Evolutionary conservation across 1,284 basidiomycete species (phyloP), one percentile per base, ranked within the genome.

Genomic region (Hortiboletus rubellus): DNA sequence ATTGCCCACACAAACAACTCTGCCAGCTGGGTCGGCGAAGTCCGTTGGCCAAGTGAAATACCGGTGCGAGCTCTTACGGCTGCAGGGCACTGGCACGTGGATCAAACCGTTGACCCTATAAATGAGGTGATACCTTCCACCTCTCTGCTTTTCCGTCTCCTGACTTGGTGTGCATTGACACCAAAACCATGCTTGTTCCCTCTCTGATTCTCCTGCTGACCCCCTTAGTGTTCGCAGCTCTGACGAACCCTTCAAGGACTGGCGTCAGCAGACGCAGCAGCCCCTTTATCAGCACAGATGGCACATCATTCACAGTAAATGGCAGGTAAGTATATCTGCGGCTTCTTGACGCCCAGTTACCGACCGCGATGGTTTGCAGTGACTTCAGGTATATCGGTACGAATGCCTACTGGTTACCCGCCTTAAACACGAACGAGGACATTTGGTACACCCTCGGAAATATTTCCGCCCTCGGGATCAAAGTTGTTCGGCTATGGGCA

Each of bases 401-500:
- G 2, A 85, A 85, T 60, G 83, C 81, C 3, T 89, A 88, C 71
- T 89, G 87, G 87, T 66, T 89, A 31, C 74, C 82, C 31, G 70
- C 79, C 14, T 67, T 89, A 31, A 82, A 83, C 55, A 77, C 75
- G 24, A 75, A 82, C 24, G 66, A 81, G 46, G 86, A 88, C 66
- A 82, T 89, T 27, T 78, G 83, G 60, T 66, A 72, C 50, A 85
- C 83, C 2, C 74, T 89, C 42, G 74, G 76, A 14, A 81, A 80
- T 47, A 87, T 89, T 63, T 78, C 80, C 14, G 74, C 76, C 11
- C 74, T 77, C 6, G 84, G 85, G 2, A 77, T 86, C 59, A 85
- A 79, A 55, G 85, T 86, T 30, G 78, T 88, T 18, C 79, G 87
- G 38, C 78, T 83, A 7, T 89, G 87, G 86, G 86, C 81, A 37